A percentile compares a stretch with the other conserved stretches of the same genome.
Conservation (phyloP, 768 basidiomycete species). For the Termitomyces sp. region DNA sequence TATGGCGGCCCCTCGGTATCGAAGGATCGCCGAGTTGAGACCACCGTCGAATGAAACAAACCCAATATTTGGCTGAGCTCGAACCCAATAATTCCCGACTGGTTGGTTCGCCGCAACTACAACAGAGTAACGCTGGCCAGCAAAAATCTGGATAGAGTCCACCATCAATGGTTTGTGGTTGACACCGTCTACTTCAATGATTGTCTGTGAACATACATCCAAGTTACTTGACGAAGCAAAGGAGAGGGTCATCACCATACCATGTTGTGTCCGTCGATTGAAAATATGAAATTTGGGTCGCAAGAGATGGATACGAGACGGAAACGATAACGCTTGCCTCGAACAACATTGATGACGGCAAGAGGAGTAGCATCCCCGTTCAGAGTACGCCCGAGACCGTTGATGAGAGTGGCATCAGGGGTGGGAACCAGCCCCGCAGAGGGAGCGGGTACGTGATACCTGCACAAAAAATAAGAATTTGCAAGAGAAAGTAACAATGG, state of each 20-base stretch:
- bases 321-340: slow-evolving; percentile 30
- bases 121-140: neutral
- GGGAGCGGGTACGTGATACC: too few species aligned
- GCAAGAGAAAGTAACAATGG: neutral
- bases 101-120: neutral
- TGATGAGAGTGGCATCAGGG: neutral
- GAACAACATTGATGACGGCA: slow-evolving; percentile 30
- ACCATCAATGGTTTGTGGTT: neutral
- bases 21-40: neutral
- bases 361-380: slow-evolving; percentile 18
- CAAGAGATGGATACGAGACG: slow-evolving; percentile 29
- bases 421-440: neutral
- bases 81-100: neutral
- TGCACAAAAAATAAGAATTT: neutral
- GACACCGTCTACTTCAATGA: neutral
- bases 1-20: neutral
- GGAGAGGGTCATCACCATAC: slow-evolving; percentile 7
- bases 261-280: slow-evolving; percentile 41
- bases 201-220: neutral
- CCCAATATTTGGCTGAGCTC: neutral
- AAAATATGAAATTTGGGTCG: slow-evolving; percentile 34
- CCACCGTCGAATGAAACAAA: neutral
- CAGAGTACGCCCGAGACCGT: neutral
- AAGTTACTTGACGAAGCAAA: neutral
- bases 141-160: neutral